A percentile compares a stretch with the other conserved stretches of the same genome.
These are phyloP conservation scores for Aegilops tauschii DNA, from an alignment of 176 grass and related monocot species.

Conservation along the genomic window DNA sequence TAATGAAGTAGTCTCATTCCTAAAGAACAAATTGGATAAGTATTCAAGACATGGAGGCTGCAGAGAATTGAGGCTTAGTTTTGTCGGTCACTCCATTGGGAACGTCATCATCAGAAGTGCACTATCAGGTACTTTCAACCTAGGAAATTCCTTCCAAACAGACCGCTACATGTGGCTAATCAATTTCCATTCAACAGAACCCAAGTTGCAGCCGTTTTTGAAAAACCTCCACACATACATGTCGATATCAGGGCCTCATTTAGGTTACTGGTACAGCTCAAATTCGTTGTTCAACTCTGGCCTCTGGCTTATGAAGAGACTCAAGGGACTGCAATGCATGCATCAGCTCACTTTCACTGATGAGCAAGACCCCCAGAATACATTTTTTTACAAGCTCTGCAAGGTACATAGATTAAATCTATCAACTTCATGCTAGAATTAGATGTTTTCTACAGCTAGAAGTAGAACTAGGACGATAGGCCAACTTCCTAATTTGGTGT, in stretches of 20 bases:
- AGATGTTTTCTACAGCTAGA: background rate
- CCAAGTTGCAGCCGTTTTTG: conserved; percentile 56
- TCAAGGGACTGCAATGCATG: conserved; percentile 81
- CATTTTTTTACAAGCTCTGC: conserved; percentile 82
- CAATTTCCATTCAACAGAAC: conserved; percentile 49
- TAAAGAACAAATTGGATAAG: conserved; percentile 68
- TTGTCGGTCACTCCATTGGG: conserved; percentile 94
- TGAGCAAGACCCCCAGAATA: conserved; percentile 70
- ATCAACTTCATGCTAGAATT: background rate
- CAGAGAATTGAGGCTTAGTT: conserved; percentile 78
- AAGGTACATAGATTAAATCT: conserved; percentile 45
- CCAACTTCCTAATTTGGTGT: conserved; percentile 2
- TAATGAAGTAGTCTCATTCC: conserved; percentile 64
- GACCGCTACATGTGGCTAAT: background rate
- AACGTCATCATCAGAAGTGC: conserved; percentile 92
- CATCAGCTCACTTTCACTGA: conserved; percentile 96
- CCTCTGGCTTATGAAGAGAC: conserved; percentile 83
- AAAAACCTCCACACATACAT: conserved; percentile 86
- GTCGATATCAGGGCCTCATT: conserved; percentile 90
- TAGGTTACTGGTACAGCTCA: conserved; percentile 92
- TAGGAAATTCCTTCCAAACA: background rate
- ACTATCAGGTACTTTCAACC: conserved; percentile 53
- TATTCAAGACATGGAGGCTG: conserved; percentile 61
- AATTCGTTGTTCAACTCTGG: conserved; percentile 96
- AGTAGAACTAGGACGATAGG: background rate